Conservation (phyloP, 108 stramenopile genomes). For the Fragilariopsis cylindrus region DNA sequence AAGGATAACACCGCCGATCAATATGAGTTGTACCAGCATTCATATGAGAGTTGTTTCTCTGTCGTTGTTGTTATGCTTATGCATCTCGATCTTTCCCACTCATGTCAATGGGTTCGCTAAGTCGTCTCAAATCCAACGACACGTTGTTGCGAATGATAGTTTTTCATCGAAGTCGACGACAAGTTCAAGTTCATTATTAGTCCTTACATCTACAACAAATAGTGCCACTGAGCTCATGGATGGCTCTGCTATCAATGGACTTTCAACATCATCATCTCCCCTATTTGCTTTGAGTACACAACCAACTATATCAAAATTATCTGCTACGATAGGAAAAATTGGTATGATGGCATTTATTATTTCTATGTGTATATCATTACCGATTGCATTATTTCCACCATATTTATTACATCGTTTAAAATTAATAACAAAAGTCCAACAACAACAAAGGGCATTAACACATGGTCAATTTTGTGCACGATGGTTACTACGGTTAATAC, state of each 20-base stretch:
- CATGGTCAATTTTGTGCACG: slow-evolving; percentile 76
- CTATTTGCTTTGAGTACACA: background rate
- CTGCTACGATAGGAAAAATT: slow-evolving; percentile 17
- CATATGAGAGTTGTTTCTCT: too few species aligned
- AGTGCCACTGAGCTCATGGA: background rate
- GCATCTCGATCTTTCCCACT: too few species aligned
- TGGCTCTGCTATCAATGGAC: background rate
- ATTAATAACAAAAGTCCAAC: slow-evolving; percentile 20
- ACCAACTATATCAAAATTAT: slow-evolving; percentile 1
- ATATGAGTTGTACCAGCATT: too few species aligned
- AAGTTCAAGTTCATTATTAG: background rate
- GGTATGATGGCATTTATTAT: slow-evolving; percentile 73
- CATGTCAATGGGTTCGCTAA: too few species aligned
- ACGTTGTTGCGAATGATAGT: too few species aligned
- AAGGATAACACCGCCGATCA: too few species aligned
- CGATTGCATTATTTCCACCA: slow-evolving; percentile 68
- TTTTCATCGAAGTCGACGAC: too few species aligned
- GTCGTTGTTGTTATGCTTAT: too few species aligned
- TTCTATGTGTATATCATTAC: slow-evolving; percentile 78
- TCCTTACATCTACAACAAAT: slow-evolving; percentile 1
- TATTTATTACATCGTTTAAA: slow-evolving; percentile 46
- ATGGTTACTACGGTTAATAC: slow-evolving; percentile 80
- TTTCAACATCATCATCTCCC: background rate
- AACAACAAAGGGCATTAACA: slow-evolving; percentile 52
- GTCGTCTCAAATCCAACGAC: too few species aligned